Conservation (phyloP, 140 eudicot genomes). For the Ambrosia hybrid region DNA sequence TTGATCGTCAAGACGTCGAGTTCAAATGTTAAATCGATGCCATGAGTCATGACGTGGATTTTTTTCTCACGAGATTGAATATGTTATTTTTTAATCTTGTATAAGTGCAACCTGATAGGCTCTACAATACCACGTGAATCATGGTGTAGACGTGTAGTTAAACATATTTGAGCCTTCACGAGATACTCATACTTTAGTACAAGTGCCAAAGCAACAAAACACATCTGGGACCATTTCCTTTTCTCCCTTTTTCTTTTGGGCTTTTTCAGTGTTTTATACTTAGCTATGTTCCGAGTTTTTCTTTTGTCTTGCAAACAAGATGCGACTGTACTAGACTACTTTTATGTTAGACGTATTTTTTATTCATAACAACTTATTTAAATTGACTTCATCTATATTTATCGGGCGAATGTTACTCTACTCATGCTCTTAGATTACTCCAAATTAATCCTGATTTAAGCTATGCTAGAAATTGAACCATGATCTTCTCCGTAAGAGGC, state of each 20-base stretch:
- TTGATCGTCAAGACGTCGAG: background rate
- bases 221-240: background rate
- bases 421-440: no score
- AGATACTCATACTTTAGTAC: background rate
- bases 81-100: background rate
- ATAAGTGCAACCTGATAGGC: background rate
- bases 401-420: no score
- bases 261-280: background rate
- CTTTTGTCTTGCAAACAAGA: constrained; percentile 2
- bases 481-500: no score
- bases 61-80: background rate
- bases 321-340: background rate
- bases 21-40: background rate
- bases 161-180: background rate
- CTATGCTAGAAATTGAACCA: no score
- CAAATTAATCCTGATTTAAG: no score
- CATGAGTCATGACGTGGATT: background rate
- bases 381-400: background rate
- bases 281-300: background rate
- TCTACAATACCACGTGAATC: constrained; percentile 1
- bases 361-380: no score
- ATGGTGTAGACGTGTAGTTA: background rate
- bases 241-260: background rate
- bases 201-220: constrained; percentile 9
- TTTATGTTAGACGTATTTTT: background rate